phyloP scores from a whole-genome alignment of 2,329 filamentous ascomycete genomes.

The Colletotrichum scovillei region DNA sequence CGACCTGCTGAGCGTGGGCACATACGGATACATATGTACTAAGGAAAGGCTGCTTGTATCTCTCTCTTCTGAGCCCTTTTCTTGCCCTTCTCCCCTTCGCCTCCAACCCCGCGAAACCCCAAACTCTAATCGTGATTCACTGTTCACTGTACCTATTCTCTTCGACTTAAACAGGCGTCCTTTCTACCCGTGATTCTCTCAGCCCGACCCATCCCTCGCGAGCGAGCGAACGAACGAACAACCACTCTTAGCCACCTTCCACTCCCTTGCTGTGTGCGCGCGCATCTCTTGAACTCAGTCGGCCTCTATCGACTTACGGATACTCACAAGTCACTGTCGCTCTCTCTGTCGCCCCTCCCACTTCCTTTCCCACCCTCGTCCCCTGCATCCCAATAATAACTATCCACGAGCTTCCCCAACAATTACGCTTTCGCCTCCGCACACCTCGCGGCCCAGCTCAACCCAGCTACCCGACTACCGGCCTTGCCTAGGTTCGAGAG shows the following conservation, averaged over 20 bases:
- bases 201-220: background rate
- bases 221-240: background rate
- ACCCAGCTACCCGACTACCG: background rate
- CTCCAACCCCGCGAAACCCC: background rate
- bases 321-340: background rate
- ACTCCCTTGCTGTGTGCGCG: slow-evolving; percentile 18
- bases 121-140: slow-evolving; percentile 14
- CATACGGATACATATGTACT: background rate
- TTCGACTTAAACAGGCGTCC: background rate
- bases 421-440: slow-evolving; percentile 16
- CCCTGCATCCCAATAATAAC: slow-evolving; percentile 26
- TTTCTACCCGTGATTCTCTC: background rate
- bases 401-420: slow-evolving; percentile 10
- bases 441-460: background rate
- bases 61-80: background rate
- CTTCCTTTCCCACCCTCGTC: slow-evolving; percentile 13
- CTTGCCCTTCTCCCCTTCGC: background rate
- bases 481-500: background rate
- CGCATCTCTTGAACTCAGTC: background rate
- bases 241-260: background rate
- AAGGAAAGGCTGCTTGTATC: slow-evolving; percentile 3
- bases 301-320: background rate
- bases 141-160: slow-evolving; percentile 1
- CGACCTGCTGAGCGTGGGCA: background rate
- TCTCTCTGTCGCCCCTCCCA: background rate